Percentiles rank a stretch among this genome's conserved stretches.
phyloP scores from a whole-genome alignment of 2,329 filamentous ascomycete species.

The Cladophialophora chaetospira region DNA sequence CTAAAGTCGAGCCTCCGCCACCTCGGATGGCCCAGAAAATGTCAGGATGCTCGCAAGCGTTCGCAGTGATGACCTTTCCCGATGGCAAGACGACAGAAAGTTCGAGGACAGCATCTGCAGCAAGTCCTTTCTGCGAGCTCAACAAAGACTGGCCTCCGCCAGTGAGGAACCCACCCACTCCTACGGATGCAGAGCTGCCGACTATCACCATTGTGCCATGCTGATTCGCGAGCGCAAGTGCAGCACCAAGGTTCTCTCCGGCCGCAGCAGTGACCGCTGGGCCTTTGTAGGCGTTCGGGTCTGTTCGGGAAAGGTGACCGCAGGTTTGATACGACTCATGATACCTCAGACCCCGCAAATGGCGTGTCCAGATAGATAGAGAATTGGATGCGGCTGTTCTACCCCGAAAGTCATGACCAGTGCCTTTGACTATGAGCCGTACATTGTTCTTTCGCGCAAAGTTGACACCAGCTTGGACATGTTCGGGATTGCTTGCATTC shows the following conservation, averaged over 20 bases:
- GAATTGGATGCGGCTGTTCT: slow-evolving; percentile 31
- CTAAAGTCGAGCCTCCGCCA: slow-evolving; percentile 47
- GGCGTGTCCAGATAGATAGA: slow-evolving; percentile 1
- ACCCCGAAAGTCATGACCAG: slow-evolving; percentile 52
- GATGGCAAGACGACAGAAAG: slow-evolving; percentile 52
- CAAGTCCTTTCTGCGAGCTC: slow-evolving; percentile 53
- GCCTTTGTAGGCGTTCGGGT: not conserved
- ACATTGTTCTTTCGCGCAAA: slow-evolving; percentile 43
- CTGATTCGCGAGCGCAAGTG: slow-evolving; percentile 45
- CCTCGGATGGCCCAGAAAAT: slow-evolving; percentile 56
- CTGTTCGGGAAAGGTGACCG: not conserved
- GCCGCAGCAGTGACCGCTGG: not conserved
- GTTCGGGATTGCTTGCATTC: slow-evolving; percentile 38
- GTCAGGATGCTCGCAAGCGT: slow-evolving; percentile 45
- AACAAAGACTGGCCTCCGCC: slow-evolving; percentile 60
- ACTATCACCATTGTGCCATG: not conserved
- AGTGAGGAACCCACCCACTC: slow-evolving; percentile 44
- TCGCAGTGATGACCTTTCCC: slow-evolving; percentile 49
- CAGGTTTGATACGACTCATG: not conserved
- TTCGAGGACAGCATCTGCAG: slow-evolving; percentile 51
- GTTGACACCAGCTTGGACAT: slow-evolving; percentile 41
- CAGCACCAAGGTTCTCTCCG: not conserved
- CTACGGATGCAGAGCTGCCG: slow-evolving; percentile 32
- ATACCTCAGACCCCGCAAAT: not conserved
- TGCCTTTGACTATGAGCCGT: slow-evolving; percentile 54